Evolutionary conservation across 148 eudicot genomes (phyloP), one percentile per base, ranked within the genome.

Genomic region (Polygonum aviculare): DNA sequence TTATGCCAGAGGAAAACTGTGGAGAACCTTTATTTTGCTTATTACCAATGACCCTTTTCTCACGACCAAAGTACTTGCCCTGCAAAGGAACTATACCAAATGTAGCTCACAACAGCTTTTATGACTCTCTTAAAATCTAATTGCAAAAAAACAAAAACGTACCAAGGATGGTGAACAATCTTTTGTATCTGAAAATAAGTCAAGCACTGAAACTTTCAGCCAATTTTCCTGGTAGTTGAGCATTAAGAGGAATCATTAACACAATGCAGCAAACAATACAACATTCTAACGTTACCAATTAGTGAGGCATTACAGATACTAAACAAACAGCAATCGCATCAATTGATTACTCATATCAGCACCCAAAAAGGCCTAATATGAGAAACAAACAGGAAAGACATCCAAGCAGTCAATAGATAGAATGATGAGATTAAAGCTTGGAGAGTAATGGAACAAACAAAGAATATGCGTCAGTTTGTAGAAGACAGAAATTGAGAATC

Each of bases 141-240:
- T 5, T 14, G 52, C 31, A 26, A 26, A 1, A 26, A 51, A 72
- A 31, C 55, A 44, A 74, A 74, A 76, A 77, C 88, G 80, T 87
- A 95, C 99, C 93, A 92, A 83, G 75, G 96, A 95, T 38, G 93
- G 83, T 51, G 94, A 86, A 85, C 91, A 92, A 80, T 89, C 96
- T 84, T 82, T 81, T 47, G 99, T 95, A 83, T 91, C 93, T 77
- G 96, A 79, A 86, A 89, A 91, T 78, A 84, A 83, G 80, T 79
- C 81, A 65, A 89, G 86, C 69, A 91, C 87, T 69, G 83, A 74
- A 73, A 87, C 88, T 78, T 86, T 86, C 83, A 91, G 82, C 91
- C 91, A 95, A 44, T 80, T 81, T 80, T 93, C 98, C 98, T 93
- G 84, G 76, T 67, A 67, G 21, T 67, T 36, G 45, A 67, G 72